phyloP scores from a whole-genome alignment of 306 rosid species.

The Medicago ruthenica region DNA sequence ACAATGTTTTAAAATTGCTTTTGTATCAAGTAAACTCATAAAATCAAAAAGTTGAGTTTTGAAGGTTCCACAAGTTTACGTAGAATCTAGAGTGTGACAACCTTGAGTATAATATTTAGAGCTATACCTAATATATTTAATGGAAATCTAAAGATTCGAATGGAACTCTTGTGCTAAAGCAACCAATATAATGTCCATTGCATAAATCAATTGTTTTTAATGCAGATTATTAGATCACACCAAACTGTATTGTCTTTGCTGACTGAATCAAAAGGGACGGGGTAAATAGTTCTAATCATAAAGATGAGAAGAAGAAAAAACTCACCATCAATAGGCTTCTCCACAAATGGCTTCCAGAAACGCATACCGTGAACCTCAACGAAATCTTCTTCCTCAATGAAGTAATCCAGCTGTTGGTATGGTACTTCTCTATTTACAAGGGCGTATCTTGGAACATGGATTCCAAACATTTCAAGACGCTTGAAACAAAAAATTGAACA shows the following conservation, averaged over 20 bases:
- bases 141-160: background rate
- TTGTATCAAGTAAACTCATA: background rate
- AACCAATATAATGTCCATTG: conserved; percentile 19
- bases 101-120: too few relatives aligned
- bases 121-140: background rate
- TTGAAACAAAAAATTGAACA: conserved; percentile 56
- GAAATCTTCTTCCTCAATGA: conserved; percentile 91
- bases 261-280: conserved; percentile 14
- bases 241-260: conserved; percentile 6
- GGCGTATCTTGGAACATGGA: conserved; percentile 92
- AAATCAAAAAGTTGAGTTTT: background rate
- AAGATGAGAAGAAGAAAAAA: conserved; percentile 16
- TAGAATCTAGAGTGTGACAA: too few relatives aligned
- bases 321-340: conserved; percentile 96
- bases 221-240: conserved; percentile 34
- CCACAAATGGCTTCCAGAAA: conserved; percentile 99
- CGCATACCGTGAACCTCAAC: conserved; percentile 92
- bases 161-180: conserved; percentile 22
- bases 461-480: conserved; percentile 84
- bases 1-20: background rate
- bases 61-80: background rate
- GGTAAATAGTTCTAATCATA: conserved; percentile 24
- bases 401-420: conserved; percentile 79
- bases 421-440: conserved; percentile 86
- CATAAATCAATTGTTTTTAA: conserved; percentile 22